Evolutionary conservation across 495 filamentous ascomycete species (phyloP).

Genomic region (Mytilinidion resinicola): DNA sequence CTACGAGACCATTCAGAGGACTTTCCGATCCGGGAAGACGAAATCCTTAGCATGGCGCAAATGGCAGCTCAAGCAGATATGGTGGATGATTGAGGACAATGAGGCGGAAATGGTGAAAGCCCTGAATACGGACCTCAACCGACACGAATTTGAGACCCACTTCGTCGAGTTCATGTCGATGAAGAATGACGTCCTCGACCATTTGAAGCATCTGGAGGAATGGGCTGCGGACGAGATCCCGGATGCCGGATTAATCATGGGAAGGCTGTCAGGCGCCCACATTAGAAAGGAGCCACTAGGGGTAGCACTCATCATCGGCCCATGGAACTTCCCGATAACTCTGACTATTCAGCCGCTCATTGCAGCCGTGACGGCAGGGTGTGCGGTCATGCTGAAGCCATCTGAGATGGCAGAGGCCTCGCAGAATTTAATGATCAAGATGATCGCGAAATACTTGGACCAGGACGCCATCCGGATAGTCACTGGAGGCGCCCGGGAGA

Average conservation of each 20-base stretch:
- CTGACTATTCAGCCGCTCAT: slow-evolving; percentile 1
- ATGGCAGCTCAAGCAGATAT: slow-evolving; percentile 6
- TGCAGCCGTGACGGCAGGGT: slow-evolving; percentile 1
- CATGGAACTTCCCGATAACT: slow-evolving; percentile 5
- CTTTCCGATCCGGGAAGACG: slow-evolving; percentile 2
- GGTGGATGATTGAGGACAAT: slow-evolving; percentile 16
- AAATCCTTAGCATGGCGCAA: slow-evolving; percentile 3
- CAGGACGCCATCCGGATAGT: slow-evolving; percentile 13
- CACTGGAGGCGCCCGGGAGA: slow-evolving; percentile 15
- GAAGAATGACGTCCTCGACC: slow-evolving; percentile 11
- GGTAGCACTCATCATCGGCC: slow-evolving; percentile 1
- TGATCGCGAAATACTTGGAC: slow-evolving; percentile 21
- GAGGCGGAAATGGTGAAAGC: slow-evolving; percentile 6
- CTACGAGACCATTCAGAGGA: neutral
- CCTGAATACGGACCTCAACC: slow-evolving; percentile 11
- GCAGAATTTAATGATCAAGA: slow-evolving; percentile 11
- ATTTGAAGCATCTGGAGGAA: slow-evolving; percentile 15
- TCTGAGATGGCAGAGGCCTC: slow-evolving; percentile 3
- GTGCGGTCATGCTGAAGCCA: slow-evolving; percentile 14
- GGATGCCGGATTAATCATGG: slow-evolving; percentile 20
- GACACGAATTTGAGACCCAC: neutral
- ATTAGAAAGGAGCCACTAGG: slow-evolving; percentile 15
- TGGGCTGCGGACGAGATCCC: slow-evolving; percentile 20
- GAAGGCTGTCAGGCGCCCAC: slow-evolving; percentile 8
- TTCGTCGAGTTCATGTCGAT: neutral